phyloP scores from a whole-genome alignment of 352 stramenopile genomes.

The Globisporangium spiculum region DNA sequence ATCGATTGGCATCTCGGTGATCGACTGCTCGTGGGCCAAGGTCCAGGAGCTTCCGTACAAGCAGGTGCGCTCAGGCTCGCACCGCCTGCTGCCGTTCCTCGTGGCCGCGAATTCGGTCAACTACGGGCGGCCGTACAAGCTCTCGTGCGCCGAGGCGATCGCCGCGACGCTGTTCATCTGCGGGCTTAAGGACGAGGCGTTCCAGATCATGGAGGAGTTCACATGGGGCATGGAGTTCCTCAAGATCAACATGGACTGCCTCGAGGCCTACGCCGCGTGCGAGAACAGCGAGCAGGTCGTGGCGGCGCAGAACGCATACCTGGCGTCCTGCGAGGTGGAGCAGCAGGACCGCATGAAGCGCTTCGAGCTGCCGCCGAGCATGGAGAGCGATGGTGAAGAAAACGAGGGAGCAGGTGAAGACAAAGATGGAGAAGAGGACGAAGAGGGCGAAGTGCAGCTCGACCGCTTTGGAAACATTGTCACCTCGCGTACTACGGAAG shows the following conservation, averaged over 20 bases:
- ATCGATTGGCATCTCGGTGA: slow-evolving; percentile 90
- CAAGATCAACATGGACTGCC: slow-evolving; percentile 92
- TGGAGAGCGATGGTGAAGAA: slow-evolving; percentile 51
- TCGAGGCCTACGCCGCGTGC: slow-evolving; percentile 84
- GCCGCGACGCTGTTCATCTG: slow-evolving; percentile 98
- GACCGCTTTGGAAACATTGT: slow-evolving; percentile 11
- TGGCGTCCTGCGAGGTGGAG: slow-evolving; percentile 63
- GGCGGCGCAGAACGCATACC: slow-evolving; percentile 66
- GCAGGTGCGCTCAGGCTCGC: slow-evolving; percentile 91
- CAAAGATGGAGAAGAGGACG: slow-evolving; percentile 23
- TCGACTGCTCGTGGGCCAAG: slow-evolving; percentile 98
- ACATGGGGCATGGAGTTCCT: slow-evolving; percentile 93
- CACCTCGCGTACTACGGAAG: not conserved
- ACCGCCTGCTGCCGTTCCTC: slow-evolving; percentile 96
- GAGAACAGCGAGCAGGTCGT: slow-evolving; percentile 72
- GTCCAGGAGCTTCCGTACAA: slow-evolving; percentile 95
- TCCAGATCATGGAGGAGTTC: slow-evolving; percentile 92
- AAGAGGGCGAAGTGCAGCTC: slow-evolving; percentile 20
- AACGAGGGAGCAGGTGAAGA: slow-evolving; percentile 26
- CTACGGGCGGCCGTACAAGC: slow-evolving; percentile 95
- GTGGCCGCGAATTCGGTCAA: slow-evolving; percentile 99
- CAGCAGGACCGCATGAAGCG: slow-evolving; percentile 46
- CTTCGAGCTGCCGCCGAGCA: slow-evolving; percentile 56
- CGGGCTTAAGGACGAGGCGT: slow-evolving; percentile 86
- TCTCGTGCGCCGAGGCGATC: slow-evolving; percentile 97